Evolutionary conservation across 2,329 filamentous ascomycete species (phyloP).

Genomic region (Westerdykella ornata): DNA sequence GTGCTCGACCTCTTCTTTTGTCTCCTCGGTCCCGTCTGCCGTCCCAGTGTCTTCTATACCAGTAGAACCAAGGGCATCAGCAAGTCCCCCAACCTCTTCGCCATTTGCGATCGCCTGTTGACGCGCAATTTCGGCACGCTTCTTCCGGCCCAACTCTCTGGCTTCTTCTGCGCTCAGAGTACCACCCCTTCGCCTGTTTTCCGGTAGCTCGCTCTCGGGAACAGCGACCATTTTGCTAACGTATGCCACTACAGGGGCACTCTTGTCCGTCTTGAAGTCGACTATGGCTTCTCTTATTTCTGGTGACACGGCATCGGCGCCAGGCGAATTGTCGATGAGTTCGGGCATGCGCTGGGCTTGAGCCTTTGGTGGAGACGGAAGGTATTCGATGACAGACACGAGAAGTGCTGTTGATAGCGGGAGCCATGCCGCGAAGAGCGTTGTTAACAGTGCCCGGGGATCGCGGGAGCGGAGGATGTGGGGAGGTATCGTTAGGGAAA

Average conservation of each 20-base stretch:
- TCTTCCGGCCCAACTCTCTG: constrained; percentile 75
- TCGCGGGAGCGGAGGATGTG: constrained; percentile 81
- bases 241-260: constrained; percentile 81
- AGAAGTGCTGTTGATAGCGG: constrained; percentile 87
- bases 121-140: constrained; percentile 79
- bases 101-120: constrained; percentile 57
- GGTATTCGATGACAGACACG: constrained; percentile 86
- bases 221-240: constrained; percentile 98
- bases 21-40: constrained; percentile 24
- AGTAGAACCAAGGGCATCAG: constrained; percentile 55
- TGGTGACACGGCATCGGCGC: constrained; percentile 61
- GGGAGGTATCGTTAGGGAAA: constrained; percentile 75
- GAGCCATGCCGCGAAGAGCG: constrained; percentile 83
- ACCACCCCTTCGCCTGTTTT: constrained; percentile 66
- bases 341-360: constrained; percentile 75
- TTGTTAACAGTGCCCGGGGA: constrained; percentile 72
- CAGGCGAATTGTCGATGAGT: constrained; percentile 73
- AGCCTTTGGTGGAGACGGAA: constrained; percentile 75
- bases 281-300: constrained; percentile 73
- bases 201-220: constrained; percentile 81
- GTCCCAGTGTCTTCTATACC: constrained; percentile 45
- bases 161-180: constrained; percentile 83
- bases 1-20: constrained; percentile 69
- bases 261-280: constrained; percentile 62
- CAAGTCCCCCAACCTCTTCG: constrained; percentile 48